Base-by-base conservation (phyloP, 108 stramenopile genomes). In the Licmophora abbreviata region DNA sequence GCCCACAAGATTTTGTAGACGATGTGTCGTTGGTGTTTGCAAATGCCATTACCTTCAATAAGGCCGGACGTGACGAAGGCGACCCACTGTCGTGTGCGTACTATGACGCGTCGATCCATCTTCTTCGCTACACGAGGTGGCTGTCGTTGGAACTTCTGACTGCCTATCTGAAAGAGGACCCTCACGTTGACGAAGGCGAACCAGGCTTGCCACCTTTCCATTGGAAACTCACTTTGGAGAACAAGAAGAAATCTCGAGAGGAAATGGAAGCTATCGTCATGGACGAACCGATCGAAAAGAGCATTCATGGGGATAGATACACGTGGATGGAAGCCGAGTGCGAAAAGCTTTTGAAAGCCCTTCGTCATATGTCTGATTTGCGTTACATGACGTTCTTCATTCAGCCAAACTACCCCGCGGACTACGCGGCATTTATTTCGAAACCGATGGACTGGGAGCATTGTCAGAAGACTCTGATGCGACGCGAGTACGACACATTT, bases 1-100 rank as follows among this genome's bases (percentile, higher is more conserved):
- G 56, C 8, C 58, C 57, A 7, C 64, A 91, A 24, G 85, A 86
- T 22, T 91, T 91, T 63, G 59, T 91, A 8, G 61, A 68, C 36
- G 89, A 91, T 60, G 68, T 86, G 36, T 80, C 85, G 22, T 62
- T 84, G 15, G 80, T 86, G 14, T 90, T 91, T 60, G 51, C 80
- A 17, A 91, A 91, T 63, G 82, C 89, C 0, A 74, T 84, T n/a
- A 51, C 60, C 8, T 91, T 91, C 50, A 91, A 91, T 51, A 74
- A 74, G 55, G 82, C 73, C 34, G 89, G 85, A 6, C 60, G 68
- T 21, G 85, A 91, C 40, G 58, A 78, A n/a, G 89, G 89, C 8
- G 89, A 91, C 47, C 85, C 84, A 0, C 51, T 79, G 29, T 85
- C 83, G 4, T 85, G 82, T 58, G 89, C 89, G 1, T 91, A 91